Base-by-base conservation (phyloP, 2,329 filamentous ascomycete species). In the Xylariaceae sp. region DNA sequence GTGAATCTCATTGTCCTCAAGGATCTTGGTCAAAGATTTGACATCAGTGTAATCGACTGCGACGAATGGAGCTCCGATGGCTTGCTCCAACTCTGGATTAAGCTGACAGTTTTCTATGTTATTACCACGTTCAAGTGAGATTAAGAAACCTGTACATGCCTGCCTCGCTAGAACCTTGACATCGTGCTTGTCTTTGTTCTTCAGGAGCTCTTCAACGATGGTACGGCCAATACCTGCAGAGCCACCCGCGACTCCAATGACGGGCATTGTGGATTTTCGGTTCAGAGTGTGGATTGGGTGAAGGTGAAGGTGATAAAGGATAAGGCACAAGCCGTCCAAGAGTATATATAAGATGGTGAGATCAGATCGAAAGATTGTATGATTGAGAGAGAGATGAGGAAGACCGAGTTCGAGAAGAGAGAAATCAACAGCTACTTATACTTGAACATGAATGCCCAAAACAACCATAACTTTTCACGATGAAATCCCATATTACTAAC, bases 1-100 rank as follows among this genome's bases (percentile, higher is more conserved):
- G 32, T 47, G 39, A 19, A 47, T 35, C 34, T 42, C 34, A 21
- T 47, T 29, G 10, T 42, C 44, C 39, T 47, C 44, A 14, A 47
- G 33, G 21, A 22, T 11, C 23, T 34, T n/a, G 11, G 39, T 25
- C 11, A 47, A 25, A 10, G n/a, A 33, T 34, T 38, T 8, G 14
- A 37, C n/a, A 23, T 38, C 22, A 5, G n/a, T 22, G 16, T 47
- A 47, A 32, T 44, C 37, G n/a, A 40, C 29, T 8, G 27, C 27
- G 19, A 44, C 16, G 37, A 44, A 19, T 12, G 16, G 22, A 25
- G 35, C 44, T 23, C 39, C 39, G 35, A 47, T 42, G 5, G 12
- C 35, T 17, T 14, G 20, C 38, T 47, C 33, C 20, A 47, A 22
- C 20, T 42, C 44, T n/a, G 27, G 38, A 34, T 47, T 42, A 25